Base-by-base conservation (phyloP, 495 filamentous ascomycete species). In the Apodospora peruviana region DNA sequence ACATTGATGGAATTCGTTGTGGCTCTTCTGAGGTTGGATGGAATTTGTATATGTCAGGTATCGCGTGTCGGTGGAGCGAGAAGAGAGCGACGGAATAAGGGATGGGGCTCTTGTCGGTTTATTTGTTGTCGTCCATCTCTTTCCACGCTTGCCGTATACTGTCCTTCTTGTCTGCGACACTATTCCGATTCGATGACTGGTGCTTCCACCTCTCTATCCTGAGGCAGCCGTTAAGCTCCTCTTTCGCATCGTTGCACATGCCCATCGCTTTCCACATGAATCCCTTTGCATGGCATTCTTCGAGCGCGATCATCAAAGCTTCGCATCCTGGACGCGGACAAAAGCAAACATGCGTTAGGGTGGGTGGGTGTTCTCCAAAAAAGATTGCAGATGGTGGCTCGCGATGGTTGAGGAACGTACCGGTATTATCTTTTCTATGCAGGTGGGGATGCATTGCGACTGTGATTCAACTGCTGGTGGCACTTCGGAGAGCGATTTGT, bases 361-460 rank as follows among this genome's bases (percentile, higher is more conserved):
- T 20, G 37, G 37, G 16, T 11, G 38, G 10, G n/a, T n/a, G n/a
- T n/a, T n/a, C n/a, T n/a, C n/a, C n/a, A n/a, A n/a, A n/a, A n/a
- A n/a, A n/a, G n/a, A n/a, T n/a, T n/a, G n/a, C n/a, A n/a, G n/a
- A n/a, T n/a, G n/a, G n/a, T n/a, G n/a, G n/a, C n/a, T n/a, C n/a
- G n/a, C n/a, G n/a, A n/a, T n/a, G n/a, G n/a, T n/a, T n/a, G 14
- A 17, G 47, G 12, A 3, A 17, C 73, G 22, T 78, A 96, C 93
- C 90, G 65, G 70, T 71, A 55, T 95, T 96, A 59, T 95, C 81
- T 53, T 90, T 86, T 20, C 88, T 96, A 59, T 97, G 90, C 3
- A 98, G 71, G 69, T 95, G 91, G 20, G 93, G 93, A 87, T 98
- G 93, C 93, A 98, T 98, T 40, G 69, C 83, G 64, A 29, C 1